Evolutionary conservation across 179 eudicot genomes (phyloP), one percentile per base, ranked within the genome.

Genomic region (Silene noctiflora): DNA sequence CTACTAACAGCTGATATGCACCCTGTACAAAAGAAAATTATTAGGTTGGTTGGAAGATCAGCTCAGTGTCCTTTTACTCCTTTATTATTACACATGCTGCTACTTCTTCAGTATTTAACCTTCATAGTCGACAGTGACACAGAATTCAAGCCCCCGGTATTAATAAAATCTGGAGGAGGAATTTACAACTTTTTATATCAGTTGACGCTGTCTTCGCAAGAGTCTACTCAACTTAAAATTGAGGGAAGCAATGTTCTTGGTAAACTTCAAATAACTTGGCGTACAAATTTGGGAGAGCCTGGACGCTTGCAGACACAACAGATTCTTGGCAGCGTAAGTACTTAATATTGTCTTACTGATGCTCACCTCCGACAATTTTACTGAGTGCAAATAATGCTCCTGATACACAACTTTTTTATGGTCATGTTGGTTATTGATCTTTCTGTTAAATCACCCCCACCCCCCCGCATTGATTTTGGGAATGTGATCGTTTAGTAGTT

Each of bases 271-370:
- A 91, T 95, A 83, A 95, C 99, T 60, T 95, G 99, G 99, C 97
- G 97, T 67, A 93, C 99, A 72, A 95, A 95, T 83, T 86, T 95
- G 85, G 99, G 99, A 64, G 99, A 95, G 83, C 96, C 99, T 42
- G 99, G 99, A 46, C 97, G 99, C 81, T 90, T 95, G 86, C 99
- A 95, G 82, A 95, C 99, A 10, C 99, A 95, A 78, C 93, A 95
- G 77, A 95, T 95, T 75, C 91, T 95, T 81, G 97, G 99, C 71
- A 91, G 86, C 83, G 99, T 95, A 88, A 89, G 99, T 89, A 44
- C 33, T 78, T 35, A 9, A 29, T 64, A 62, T 16, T 64, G 20
- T 70, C 74, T 19, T 42, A 56, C 11, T 66, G n/a, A 46, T 67
- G 64, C 51, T 79, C 3, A 4, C 3, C 77, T 67, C 35, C n/a